Conservation (phyloP, 2,329 filamentous ascomycete genomes). For the Fusarium newnesense region DNA sequence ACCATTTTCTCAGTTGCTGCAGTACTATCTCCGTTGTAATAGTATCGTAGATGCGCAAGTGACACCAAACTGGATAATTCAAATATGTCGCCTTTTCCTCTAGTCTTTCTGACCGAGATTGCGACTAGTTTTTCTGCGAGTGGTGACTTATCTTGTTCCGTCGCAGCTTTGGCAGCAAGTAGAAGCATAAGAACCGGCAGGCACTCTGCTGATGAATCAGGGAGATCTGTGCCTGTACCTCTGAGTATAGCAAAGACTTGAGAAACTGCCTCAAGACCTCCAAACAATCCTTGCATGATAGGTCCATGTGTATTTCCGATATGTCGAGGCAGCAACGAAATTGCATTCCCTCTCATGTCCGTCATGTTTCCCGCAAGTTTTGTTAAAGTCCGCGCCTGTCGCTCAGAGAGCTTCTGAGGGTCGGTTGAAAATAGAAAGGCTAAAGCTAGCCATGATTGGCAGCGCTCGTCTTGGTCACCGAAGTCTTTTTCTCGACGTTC, state of each 20-base stretch:
- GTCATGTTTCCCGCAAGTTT: too few relatives aligned
- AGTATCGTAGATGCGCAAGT: too few relatives aligned
- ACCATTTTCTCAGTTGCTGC: neutral
- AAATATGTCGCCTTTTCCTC: neutral
- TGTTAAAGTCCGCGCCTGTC: too few relatives aligned
- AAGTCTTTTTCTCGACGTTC: too few relatives aligned
- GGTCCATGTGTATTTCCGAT: fast-evolving
- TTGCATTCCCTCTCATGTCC: too few relatives aligned
- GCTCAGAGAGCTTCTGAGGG: too few relatives aligned
- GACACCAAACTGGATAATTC: too few relatives aligned
- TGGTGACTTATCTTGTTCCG: too few relatives aligned
- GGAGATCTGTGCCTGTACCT: fast-evolving
- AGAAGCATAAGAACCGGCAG: neutral
- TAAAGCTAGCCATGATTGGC: neutral
- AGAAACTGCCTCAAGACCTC: fast-evolving
- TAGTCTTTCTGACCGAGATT: neutral
- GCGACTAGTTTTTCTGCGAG: fast-evolving
- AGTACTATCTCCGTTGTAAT: too few relatives aligned
- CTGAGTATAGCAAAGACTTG: fast-evolving
- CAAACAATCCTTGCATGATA: fast-evolving
- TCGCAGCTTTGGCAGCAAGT: fast-evolving
- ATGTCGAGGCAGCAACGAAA: neutral
- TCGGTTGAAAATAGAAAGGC: too few relatives aligned
- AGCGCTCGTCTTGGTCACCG: too few relatives aligned
- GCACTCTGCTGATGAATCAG: neutral